These are phyloP conservation scores for Monosporascus sp. DNA, from an alignment of 2,329 filamentous ascomycete species.

Conservation along the genomic window DNA sequence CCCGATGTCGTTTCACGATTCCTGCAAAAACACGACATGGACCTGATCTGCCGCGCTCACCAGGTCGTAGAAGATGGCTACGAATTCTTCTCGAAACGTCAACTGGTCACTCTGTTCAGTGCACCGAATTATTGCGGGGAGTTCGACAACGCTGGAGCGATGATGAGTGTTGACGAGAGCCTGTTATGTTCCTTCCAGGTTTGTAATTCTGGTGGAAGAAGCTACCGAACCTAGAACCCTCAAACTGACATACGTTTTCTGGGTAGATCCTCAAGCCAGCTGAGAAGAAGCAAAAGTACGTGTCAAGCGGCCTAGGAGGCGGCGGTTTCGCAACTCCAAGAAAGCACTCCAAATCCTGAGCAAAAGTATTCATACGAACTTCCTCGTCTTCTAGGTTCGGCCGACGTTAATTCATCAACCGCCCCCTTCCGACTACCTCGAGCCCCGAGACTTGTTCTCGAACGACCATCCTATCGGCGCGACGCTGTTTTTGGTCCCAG, in stretches of 20 bases:
- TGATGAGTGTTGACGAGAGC: conserved; percentile 99
- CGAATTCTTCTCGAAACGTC: conserved; percentile 98
- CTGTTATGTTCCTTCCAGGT: conserved; percentile 99
- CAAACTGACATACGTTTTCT: neutral
- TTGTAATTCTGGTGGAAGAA: conserved; percentile 17
- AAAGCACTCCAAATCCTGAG: conserved; percentile 63
- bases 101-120: conserved; percentile 94
- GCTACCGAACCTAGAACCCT: neutral
- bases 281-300: conserved; percentile 99
- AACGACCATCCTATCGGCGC: conserved; percentile 11
- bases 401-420: conserved; percentile 65
- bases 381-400: conserved; percentile 84
- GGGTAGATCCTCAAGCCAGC: conserved; percentile 92
- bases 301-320: conserved; percentile 67
- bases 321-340: conserved; percentile 65
- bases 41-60: conserved; percentile 96
- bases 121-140: conserved; percentile 99
- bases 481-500: conserved; percentile 4
- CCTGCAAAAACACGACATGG: conserved; percentile 99
- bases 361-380: conserved; percentile 66
- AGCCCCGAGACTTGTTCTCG: conserved; percentile 18
- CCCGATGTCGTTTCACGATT: conserved; percentile 96
- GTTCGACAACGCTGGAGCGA: conserved; percentile 98
- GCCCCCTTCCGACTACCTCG: conserved; percentile 13
- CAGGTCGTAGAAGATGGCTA: conserved; percentile 99